Base-by-base conservation (phyloP, 2,329 filamentous ascomycete species). In the Paecilomyces dactylethromorphus region DNA sequence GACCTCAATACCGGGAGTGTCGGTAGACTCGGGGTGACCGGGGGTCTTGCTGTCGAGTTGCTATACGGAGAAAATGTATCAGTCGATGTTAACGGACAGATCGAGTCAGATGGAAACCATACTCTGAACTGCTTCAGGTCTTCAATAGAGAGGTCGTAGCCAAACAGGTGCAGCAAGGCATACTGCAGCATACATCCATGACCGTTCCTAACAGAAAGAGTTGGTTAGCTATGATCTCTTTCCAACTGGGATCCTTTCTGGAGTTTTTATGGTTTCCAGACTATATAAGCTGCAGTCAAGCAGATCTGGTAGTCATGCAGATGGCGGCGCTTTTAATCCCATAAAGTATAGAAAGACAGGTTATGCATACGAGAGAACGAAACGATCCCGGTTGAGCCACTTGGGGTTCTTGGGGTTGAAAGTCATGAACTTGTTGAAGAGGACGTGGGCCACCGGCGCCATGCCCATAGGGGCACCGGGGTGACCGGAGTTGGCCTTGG, bases 161-260 rank as follows among this genome's bases (percentile, higher is more conserved):
- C 94, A 79, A 92, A 96, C 59, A 99, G 84, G 83, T 99, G 94
- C 71, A 99, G 89, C 68, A 99, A 86, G 72, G 93, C 90, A 87
- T 99, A 99, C 78, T 97, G 94, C 62, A 99, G 91, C 92, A 99
- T 96, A 86, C 94, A 99, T 70, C 89, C 94, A 82, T 99, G 94
- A 69, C 94, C 94, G 84, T 99, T 99, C 63, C 92, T 57, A 49
- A 50, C 6, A 57, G 45, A 49, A 24, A 45, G 29, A 24, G 29
- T 13, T 59, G 21, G 33, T 45, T n/a, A 22, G 39, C 39, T 6
- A 10, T 45, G 39, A n/a, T 45, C 4, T 45, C 39, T 45, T 21
- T 18, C 18, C n/a, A 45, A 45, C 18, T n/a, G 6, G n/a, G n/a
- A 4, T 10, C 6, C 8, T 45, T 45, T 45, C 39, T 10, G 39